These are phyloP conservation scores for Pachyrhizus erosus DNA, from an alignment of 306 rosid genomes.

Conservation along the genomic window DNA sequence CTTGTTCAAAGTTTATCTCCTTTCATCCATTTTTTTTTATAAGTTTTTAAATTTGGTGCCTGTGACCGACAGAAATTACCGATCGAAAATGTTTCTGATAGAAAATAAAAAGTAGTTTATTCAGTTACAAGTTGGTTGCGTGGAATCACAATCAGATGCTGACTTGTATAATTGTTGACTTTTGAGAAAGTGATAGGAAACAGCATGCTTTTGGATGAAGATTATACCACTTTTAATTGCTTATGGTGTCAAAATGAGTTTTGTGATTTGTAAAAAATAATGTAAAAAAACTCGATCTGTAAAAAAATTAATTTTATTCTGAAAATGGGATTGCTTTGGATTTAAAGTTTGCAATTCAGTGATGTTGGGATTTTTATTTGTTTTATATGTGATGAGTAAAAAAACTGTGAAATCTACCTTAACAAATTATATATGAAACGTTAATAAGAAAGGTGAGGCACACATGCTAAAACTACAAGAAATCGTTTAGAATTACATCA, in stretches of 20 bases:
- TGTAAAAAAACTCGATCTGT: background rate
- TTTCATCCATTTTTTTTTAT: no score
- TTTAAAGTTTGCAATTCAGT: background rate
- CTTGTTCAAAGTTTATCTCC: background rate
- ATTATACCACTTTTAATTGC: background rate
- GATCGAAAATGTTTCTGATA: background rate
- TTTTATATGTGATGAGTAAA: background rate
- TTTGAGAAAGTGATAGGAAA: background rate
- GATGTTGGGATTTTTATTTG: background rate
- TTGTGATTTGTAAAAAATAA: background rate
- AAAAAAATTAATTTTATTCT: background rate
- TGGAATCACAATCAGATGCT: background rate
- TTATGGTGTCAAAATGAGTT: background rate
- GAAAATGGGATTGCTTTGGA: background rate
- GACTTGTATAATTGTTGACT: background rate
- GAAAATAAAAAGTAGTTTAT: background rate
- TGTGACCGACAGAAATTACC: background rate
- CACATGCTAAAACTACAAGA: no score
- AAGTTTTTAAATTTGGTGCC: background rate
- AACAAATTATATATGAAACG: no score
- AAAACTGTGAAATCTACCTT: no score
- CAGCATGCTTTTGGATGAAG: background rate
- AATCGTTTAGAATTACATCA: no score
- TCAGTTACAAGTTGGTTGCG: background rate
- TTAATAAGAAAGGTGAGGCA: no score